phyloP scores from a whole-genome alignment of 179 eudicot genomes.

The Beta lomatogona region DNA sequence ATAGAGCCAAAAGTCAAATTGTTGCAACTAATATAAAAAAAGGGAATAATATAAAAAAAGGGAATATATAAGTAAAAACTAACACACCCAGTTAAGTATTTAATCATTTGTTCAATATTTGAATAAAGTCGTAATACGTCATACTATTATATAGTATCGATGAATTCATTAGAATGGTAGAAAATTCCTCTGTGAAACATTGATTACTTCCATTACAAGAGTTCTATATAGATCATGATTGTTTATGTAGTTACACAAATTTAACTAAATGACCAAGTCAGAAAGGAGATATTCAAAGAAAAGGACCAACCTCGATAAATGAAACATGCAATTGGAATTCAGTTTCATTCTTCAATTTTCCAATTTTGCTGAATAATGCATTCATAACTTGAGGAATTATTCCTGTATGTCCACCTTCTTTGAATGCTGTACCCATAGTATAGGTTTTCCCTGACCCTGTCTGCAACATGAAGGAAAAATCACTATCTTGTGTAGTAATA shows the following conservation, averaged over 20 bases:
- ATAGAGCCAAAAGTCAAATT: no score
- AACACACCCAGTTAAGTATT: no score
- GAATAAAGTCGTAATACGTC: no score
- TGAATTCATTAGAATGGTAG: no score
- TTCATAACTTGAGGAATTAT: constrained; percentile 90
- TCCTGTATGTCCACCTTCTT: constrained; percentile 74
- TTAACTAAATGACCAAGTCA: neutral
- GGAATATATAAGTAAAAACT: no score
- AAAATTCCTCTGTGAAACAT: no score
- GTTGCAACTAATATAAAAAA: no score
- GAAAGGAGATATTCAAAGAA: neutral
- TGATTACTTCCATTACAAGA: neutral
- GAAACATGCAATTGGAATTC: constrained; percentile 95
- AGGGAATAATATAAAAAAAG: no score
- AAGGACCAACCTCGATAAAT: constrained; percentile 80
- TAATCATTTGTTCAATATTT: no score
- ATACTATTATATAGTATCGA: no score
- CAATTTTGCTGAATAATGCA: constrained; percentile 81
- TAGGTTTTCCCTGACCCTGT: constrained; percentile 99
- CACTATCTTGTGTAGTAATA: constrained; percentile 1
- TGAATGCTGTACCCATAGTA: constrained; percentile 95
- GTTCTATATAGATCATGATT: neutral
- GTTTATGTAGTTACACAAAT: neutral
- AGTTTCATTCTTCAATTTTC: constrained; percentile 65
- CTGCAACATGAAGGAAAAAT: constrained; percentile 51